Evolutionary conservation across 177 flowering plant genomes (phyloP).

Genomic region (Tripterygium wilfordii): DNA sequence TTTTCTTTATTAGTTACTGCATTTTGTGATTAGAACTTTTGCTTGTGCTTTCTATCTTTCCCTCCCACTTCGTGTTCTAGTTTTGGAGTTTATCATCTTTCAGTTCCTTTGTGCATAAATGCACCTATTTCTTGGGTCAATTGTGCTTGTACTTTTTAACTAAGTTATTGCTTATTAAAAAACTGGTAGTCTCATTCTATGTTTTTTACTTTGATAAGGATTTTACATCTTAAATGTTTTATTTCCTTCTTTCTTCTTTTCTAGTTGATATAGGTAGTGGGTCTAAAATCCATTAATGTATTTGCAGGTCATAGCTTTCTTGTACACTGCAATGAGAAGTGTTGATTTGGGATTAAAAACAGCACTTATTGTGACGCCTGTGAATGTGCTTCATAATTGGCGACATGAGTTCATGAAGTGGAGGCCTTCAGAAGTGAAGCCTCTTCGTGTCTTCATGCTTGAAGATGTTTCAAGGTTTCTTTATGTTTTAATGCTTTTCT

Average conservation of each 20-base stretch:
- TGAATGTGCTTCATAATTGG: conserved; percentile 99
- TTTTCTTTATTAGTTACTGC: conserved; percentile 1
- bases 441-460: conserved; percentile 82
- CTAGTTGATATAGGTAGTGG: conserved; percentile 2
- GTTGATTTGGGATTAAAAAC: conserved; percentile 80
- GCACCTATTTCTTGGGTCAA: too few relatives aligned
- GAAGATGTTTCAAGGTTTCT: conserved; percentile 88
- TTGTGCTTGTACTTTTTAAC: too few relatives aligned
- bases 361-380: conserved; percentile 92
- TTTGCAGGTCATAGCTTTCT: conserved; percentile 86
- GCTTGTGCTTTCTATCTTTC: neutral
- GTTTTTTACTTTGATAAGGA: too few relatives aligned
- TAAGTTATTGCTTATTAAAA: too few relatives aligned
- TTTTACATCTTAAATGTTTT: too few relatives aligned
- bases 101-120: too few relatives aligned
- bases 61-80: conserved; percentile 1
- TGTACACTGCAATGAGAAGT: conserved; percentile 90
- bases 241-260: neutral
- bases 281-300: conserved; percentile 5
- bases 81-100: too few relatives aligned
- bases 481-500: conserved; percentile 1
- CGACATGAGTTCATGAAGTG: conserved; percentile 86
- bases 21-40: neutral
- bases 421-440: conserved; percentile 82
- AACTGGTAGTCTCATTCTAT: too few relatives aligned